phyloP scores from a whole-genome alignment of 169 alveolate genomes.

The Plasmodium billcollinsi region DNA sequence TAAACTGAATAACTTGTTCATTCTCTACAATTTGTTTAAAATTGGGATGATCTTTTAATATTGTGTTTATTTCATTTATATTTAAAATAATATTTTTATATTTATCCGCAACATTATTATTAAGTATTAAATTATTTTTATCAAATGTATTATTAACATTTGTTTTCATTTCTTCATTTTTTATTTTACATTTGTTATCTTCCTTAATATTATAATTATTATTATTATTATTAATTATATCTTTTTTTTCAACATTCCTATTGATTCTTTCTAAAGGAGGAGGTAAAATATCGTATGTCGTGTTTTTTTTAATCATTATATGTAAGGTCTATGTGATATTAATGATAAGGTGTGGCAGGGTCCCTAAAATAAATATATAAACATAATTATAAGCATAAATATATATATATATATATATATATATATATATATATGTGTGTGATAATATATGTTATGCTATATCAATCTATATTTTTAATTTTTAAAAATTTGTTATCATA shows the following conservation, averaged over 20 bases:
- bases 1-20: conserved; percentile 16
- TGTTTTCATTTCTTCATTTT: background rate
- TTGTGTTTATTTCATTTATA: conserved; percentile 29
- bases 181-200: background rate
- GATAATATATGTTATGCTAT: too few relatives aligned
- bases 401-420: background rate
- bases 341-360: background rate
- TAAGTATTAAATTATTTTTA: background rate
- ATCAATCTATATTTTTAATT: too few relatives aligned
- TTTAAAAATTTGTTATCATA: too few relatives aligned
- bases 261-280: conserved; percentile 55
- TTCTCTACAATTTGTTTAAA: conserved; percentile 21
- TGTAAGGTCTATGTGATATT: too few relatives aligned
- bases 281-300: conserved; percentile 29
- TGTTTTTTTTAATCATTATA: background rate
- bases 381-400: background rate
- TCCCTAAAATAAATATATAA: background rate
- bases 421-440: background rate
- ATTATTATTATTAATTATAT: background rate
- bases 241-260: background rate
- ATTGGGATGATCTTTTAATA: conserved; percentile 8
- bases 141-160: background rate
- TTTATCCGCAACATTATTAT: conserved; percentile 8
- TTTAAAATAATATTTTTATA: conserved; percentile 58
- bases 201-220: background rate